A percentile compares a stretch with the other conserved stretches of the same genome.
Conservation (phyloP, 371 early-diverging fungal genomes). For the Mucor racemosus region DNA sequence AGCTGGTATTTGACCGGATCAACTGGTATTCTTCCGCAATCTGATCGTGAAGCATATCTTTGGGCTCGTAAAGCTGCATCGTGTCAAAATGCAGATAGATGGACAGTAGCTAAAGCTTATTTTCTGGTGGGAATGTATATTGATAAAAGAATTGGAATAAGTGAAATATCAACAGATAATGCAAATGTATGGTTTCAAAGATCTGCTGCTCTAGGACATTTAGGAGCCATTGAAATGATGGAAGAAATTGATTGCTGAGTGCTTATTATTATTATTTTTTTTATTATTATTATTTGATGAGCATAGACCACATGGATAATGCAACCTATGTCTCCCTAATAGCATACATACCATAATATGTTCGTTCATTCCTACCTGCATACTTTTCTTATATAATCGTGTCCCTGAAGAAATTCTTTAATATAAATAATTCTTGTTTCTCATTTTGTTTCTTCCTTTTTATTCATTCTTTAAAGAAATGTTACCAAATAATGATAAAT, state of each 20-base stretch:
- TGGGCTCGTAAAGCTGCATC: constrained; percentile 39
- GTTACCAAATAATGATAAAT: not conserved
- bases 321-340: not conserved
- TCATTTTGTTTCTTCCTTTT: not conserved
- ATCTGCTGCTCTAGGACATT: constrained; percentile 76
- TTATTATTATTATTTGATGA: too few relatives aligned
- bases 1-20: constrained; percentile 91
- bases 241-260: not conserved
- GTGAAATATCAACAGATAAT: constrained; percentile 59
- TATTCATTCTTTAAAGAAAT: constrained; percentile 6
- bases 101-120: constrained; percentile 79
- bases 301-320: not conserved
- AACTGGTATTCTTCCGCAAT: constrained; percentile 68
- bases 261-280: too few relatives aligned
- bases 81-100: constrained; percentile 27
- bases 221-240: constrained; percentile 53
- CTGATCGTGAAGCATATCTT: constrained; percentile 84
- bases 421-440: constrained; percentile 13
- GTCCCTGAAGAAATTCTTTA: constrained; percentile 13
- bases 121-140: constrained; percentile 83
- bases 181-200: constrained; percentile 74
- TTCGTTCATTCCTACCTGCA: constrained; percentile 4
- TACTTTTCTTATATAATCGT: not conserved
- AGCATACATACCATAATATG: not conserved
- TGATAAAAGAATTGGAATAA: constrained; percentile 74